Conservation (phyloP, 352 stramenopile genomes). For the Pythium pectinolyticum region DNA sequence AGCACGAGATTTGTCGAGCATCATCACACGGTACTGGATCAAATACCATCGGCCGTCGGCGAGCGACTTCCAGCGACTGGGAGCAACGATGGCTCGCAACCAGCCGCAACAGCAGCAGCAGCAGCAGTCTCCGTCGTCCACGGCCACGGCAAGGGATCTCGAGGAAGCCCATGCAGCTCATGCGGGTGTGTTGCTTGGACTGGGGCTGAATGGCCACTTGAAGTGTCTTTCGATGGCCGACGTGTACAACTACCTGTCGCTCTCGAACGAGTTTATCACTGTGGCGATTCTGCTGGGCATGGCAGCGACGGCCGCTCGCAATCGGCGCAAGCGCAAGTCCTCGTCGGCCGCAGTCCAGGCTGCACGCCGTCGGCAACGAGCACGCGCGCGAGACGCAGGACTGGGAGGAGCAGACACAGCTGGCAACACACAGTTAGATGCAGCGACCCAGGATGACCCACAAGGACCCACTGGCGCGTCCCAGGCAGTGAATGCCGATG, state of each 20-base stretch:
- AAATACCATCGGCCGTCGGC: slow-evolving; percentile 94
- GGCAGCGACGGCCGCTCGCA: slow-evolving; percentile 91
- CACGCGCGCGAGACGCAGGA: no score
- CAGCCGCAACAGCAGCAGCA: slow-evolving; percentile 8
- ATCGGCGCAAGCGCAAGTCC: slow-evolving; percentile 53
- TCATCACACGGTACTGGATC: slow-evolving; percentile 97
- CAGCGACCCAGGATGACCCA: slow-evolving; percentile 24
- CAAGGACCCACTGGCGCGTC: slow-evolving; percentile 13
- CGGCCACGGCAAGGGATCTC: slow-evolving; percentile 38
- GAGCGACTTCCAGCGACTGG: slow-evolving; percentile 26
- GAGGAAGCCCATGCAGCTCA: slow-evolving; percentile 89
- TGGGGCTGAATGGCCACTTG: slow-evolving; percentile 94
- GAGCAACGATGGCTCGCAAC: background rate
- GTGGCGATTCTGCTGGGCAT: slow-evolving; percentile 97
- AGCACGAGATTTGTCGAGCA: slow-evolving; percentile 54
- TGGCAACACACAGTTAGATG: slow-evolving; percentile 7
- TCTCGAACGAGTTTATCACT: slow-evolving; percentile 96
- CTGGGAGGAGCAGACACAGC: background rate
- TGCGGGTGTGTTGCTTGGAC: slow-evolving; percentile 94
- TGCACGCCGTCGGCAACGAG: slow-evolving; percentile 11
- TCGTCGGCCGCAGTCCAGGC: slow-evolving; percentile 13
- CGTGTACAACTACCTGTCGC: slow-evolving; percentile 98
- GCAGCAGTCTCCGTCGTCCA: slow-evolving; percentile 22
- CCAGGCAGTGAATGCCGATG: slow-evolving; percentile 13
- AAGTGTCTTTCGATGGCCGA: slow-evolving; percentile 95